Evolutionary conservation across 495 filamentous ascomycete species (phyloP), one percentile per base, ranked within the genome.

Genomic region (Xylaria sp.): DNA sequence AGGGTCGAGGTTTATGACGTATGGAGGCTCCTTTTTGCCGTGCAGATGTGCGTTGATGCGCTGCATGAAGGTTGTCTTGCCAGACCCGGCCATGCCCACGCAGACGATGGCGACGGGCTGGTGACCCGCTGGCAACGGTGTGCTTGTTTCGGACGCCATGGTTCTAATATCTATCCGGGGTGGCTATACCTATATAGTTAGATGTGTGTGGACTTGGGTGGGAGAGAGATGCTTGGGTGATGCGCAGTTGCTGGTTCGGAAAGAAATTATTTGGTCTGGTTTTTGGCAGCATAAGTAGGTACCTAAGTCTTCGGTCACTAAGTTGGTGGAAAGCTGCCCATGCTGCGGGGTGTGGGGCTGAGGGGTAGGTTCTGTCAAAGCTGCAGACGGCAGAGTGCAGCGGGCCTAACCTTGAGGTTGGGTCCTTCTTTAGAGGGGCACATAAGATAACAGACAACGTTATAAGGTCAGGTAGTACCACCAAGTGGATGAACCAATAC

Each of bases 31-130:
- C 61, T 88, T 87, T 76, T 92, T 85, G 14, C 87, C 85, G 76
- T 98, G 93, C 5, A 98, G 90, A 75, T 99, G 86, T 1, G 95
- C 90, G 78, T 97, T 97, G 76, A 98, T 95, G 75, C 96, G 89
- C 76, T 98, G 96, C 94, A 98, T 97, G 80, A 99, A 98, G 0
- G 96, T 98, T 3, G 95, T 98, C 84, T 99, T 99, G 75, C 96
- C 97, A 5, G 94, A 97, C 71, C 95, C 93, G 74, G 96, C 96
- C 96, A 99, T 98, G 85, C 96, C 96, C 15, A 99, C 89, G 82
- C 95, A 98, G 74, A 99, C 93, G 72, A 99, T 90, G 69, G 92
- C 92, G 48, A 85, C 82, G 26, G 87, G 86, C 71, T 72, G 69
- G 11, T 58, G 62, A 41, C 50, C 68, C 35, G 48, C 44, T 37